These are phyloP conservation scores for Crithidia mellificae DNA, from an alignment of 208 protist genomes.

Conservation along the genomic window DNA sequence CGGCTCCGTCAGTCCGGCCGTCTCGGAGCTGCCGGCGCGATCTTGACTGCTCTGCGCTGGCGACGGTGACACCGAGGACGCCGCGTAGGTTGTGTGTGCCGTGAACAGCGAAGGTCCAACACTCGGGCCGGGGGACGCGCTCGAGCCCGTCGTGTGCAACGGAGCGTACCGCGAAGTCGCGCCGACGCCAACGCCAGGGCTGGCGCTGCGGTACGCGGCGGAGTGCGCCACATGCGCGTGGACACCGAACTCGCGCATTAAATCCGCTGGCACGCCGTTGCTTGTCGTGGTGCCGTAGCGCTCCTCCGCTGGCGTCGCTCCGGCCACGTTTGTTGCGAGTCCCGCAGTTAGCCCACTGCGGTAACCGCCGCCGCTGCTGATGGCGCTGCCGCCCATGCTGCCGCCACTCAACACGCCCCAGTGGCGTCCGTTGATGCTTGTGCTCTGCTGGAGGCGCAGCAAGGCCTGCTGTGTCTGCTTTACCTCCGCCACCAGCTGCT, in stretches of 20 bases:
- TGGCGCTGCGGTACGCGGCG: not conserved
- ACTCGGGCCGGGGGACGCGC: no score
- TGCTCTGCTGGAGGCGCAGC: constrained; percentile 79
- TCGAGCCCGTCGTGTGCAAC: no score
- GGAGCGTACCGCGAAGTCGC: not conserved
- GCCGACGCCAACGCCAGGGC: not conserved
- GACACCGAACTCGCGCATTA: constrained; percentile 32
- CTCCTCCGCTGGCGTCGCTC: no score
- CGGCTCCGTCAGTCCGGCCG: constrained; percentile 30
- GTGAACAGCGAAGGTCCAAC: not conserved
- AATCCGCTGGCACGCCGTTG: constrained; percentile 5
- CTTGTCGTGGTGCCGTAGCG: not conserved
- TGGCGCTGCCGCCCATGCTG: not conserved
- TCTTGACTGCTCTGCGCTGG: constrained; percentile 27
- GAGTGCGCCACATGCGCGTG: constrained; percentile 11
- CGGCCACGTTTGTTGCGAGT: no score
- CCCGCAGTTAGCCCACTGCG: not conserved
- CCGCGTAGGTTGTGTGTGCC: not conserved
- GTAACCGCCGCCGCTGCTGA: not conserved
- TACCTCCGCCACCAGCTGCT: constrained; percentile 68
- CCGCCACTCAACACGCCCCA: constrained; percentile 45
- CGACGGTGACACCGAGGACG: constrained; percentile 16
- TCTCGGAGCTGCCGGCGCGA: constrained; percentile 31
- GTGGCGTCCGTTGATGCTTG: constrained; percentile 67
- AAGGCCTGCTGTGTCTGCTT: constrained; percentile 79